Conservation (phyloP, 768 basidiomycete genomes). For the Inosperma sp. region DNA sequence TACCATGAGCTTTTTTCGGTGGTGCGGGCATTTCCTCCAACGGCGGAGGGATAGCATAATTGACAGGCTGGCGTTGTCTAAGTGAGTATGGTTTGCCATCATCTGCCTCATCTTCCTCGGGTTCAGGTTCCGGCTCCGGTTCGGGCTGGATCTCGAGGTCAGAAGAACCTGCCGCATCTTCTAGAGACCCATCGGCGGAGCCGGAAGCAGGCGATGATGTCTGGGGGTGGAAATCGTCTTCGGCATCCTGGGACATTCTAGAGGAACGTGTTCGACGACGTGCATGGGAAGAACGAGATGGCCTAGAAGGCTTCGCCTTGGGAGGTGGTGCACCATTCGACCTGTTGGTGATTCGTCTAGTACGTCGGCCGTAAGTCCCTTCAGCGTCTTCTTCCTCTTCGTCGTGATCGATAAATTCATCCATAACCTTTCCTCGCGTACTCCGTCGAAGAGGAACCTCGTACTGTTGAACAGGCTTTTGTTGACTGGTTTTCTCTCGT, state of each 20-base stretch:
- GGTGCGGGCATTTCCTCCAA: slow-evolving; percentile 63
- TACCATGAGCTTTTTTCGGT: slow-evolving; percentile 34
- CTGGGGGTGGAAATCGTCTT: slow-evolving; percentile 44
- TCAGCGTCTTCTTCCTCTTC: slow-evolving; percentile 22
- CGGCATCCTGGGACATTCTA: slow-evolving; percentile 37
- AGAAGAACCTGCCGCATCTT: slow-evolving; percentile 46
- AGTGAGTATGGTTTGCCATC: slow-evolving; percentile 63
- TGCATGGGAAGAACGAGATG: slow-evolving; percentile 2
- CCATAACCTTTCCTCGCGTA: slow-evolving; percentile 19
- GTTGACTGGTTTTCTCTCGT: slow-evolving; percentile 17
- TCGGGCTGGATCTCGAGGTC: slow-evolving; percentile 42
- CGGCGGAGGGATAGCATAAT: slow-evolving; percentile 79
- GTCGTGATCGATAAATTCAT: slow-evolving; percentile 23
- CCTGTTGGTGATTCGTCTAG: slow-evolving; percentile 26
- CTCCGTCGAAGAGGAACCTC: background rate
- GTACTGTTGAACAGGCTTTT: slow-evolving; percentile 17
- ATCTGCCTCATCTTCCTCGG: slow-evolving; percentile 41
- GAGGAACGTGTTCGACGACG: slow-evolving; percentile 24
- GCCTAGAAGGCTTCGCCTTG: slow-evolving; percentile 12
- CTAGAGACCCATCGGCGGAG: slow-evolving; percentile 57
- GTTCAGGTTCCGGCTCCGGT: slow-evolving; percentile 42
- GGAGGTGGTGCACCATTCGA: slow-evolving; percentile 1
- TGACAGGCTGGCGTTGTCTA: slow-evolving; percentile 62
- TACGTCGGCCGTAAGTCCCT: slow-evolving; percentile 12
- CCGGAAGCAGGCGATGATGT: slow-evolving; percentile 44